phyloP scores from a whole-genome alignment of 2,329 filamentous ascomycete species.

The Acrodontium crateriforme region DNA sequence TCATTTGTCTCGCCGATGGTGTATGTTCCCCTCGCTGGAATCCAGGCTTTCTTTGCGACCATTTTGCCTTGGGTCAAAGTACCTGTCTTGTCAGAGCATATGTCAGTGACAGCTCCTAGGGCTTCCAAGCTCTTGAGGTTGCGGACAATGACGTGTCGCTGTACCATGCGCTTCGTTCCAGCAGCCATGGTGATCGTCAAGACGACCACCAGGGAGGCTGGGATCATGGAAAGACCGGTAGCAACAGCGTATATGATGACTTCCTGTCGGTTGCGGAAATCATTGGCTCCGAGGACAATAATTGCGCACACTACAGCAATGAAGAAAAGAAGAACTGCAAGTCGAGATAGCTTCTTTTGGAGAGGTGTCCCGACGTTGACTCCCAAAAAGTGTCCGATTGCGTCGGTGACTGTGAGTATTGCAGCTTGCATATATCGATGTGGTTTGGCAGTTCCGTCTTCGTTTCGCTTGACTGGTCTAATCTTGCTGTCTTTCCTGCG shows the following conservation, averaged over 20 bases:
- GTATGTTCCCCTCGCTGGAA: constrained; percentile 47
- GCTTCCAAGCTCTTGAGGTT: constrained; percentile 53
- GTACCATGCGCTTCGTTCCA: constrained; percentile 46
- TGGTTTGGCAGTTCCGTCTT: constrained; percentile 19
- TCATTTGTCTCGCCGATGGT: constrained; percentile 43
- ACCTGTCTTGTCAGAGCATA: constrained; percentile 24
- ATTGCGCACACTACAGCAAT: constrained; percentile 58
- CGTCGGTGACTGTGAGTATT: constrained; percentile 41
- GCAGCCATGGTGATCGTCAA: constrained; percentile 34
- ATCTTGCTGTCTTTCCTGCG: constrained; percentile 41
- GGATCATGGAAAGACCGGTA: constrained; percentile 48
- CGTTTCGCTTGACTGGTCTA: constrained; percentile 26
- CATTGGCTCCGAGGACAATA: constrained; percentile 53
- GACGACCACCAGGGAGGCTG: constrained; percentile 33
- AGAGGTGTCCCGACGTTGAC: constrained; percentile 67
- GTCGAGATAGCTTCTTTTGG: constrained; percentile 72
- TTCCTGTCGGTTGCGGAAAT: constrained; percentile 37
- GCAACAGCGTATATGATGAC: constrained; percentile 54
- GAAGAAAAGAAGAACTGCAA: constrained; percentile 67
- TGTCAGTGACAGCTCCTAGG: constrained; percentile 29
- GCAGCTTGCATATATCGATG: constrained; percentile 34
- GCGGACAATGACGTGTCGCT: constrained; percentile 50
- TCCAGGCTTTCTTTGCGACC: constrained; percentile 49
- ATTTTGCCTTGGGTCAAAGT: constrained; percentile 45
- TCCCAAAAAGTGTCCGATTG: constrained; percentile 49